phyloP scores from a whole-genome alignment of 305 asterid genomes.

The Fraxinus velutina region DNA sequence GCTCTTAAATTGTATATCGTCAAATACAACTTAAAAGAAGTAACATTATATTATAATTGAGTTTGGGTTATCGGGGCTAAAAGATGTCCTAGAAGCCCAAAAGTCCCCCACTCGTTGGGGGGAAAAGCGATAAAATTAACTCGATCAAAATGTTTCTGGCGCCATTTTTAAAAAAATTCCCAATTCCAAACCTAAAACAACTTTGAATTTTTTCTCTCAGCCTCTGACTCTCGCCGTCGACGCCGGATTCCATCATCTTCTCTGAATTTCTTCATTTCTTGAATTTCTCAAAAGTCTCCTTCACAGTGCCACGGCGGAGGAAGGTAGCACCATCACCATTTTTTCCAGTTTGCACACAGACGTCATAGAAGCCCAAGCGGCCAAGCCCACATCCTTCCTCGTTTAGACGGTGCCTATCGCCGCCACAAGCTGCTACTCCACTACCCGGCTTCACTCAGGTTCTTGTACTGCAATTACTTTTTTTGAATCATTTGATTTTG shows the following conservation, averaged over 20 bases:
- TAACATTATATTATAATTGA: too few species aligned
- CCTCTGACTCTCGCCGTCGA: neutral
- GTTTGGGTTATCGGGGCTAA: neutral
- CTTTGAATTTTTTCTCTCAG: neutral
- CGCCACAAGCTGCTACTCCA: neutral
- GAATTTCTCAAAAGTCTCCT: neutral
- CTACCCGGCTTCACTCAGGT: neutral
- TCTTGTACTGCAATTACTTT: neutral
- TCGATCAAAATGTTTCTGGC: neutral
- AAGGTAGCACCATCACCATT: neutral
- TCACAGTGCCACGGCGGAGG: neutral
- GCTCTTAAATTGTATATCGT: too few species aligned
- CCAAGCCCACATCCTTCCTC: neutral
- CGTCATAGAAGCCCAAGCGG: neutral
- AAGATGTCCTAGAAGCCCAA: neutral
- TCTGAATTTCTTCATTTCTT: neutral
- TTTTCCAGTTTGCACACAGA: neutral
- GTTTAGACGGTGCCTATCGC: neutral
- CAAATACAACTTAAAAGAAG: too few species aligned
- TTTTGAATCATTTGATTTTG: neutral
- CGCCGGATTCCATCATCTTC: neutral
- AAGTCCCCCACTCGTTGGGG: neutral
- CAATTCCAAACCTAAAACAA: neutral
- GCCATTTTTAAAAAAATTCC: neutral
- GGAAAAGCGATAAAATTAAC: neutral